These are phyloP conservation scores for Xylaria scruposa DNA, from an alignment of 495 filamentous ascomycete genomes.

Conservation along the genomic window DNA sequence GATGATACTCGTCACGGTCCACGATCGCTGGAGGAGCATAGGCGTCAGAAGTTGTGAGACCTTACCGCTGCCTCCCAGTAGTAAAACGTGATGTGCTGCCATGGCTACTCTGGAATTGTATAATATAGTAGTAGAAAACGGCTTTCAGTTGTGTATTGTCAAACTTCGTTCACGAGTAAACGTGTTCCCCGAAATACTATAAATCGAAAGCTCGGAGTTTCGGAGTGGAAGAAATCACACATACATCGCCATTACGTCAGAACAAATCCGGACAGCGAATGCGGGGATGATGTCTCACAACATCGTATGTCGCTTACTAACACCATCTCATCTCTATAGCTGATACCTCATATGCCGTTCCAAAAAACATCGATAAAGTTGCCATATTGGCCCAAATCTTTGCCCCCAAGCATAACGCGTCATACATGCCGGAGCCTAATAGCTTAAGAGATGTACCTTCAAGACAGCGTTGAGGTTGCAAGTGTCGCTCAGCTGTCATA, in stretches of 20 bases:
- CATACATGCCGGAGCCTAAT: neutral
- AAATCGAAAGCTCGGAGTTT: neutral
- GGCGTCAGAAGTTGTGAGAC: constrained; percentile 78
- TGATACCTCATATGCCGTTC: neutral
- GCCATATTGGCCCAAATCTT: neutral
- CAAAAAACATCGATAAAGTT: neutral
- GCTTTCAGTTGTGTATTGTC: neutral
- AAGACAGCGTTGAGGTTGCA: neutral
- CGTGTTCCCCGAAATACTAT: neutral
- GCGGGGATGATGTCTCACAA: constrained; percentile 4
- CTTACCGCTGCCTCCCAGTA: constrained; percentile 85
- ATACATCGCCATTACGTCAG: constrained; percentile 23
- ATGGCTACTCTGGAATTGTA: neutral
- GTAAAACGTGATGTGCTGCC: constrained; percentile 60
- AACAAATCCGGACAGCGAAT: neutral
- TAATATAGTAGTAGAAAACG: neutral
- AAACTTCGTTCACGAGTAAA: neutral
- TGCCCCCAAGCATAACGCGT: neutral
- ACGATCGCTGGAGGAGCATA: constrained; percentile 71
- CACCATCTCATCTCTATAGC: neutral
- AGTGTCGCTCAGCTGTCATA: neutral
- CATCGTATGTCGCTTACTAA: constrained; percentile 30
- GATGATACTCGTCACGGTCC: constrained; percentile 80
- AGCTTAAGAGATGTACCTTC: neutral
- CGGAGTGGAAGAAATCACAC: neutral